Base-by-base conservation (phyloP, 2,329 filamentous ascomycete genomes). In the Aspergillus aculeatinus region DNA sequence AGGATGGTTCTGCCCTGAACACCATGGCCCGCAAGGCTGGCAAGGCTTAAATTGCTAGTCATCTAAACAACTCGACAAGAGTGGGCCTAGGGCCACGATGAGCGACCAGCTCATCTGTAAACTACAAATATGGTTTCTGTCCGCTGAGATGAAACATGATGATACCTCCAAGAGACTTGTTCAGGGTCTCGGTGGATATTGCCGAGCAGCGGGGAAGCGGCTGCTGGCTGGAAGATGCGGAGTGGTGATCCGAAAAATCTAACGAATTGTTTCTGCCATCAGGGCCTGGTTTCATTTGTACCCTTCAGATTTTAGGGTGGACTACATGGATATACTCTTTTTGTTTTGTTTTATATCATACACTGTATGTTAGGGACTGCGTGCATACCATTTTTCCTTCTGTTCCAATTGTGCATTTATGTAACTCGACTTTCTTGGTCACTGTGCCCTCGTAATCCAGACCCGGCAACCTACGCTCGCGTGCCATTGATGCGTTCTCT, bases 1-100 rank as follows among this genome's bases (percentile, higher is more conserved):
- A 92, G 86, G 96, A 98, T 79, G 95, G 95, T 68, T 93, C 89
- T 74, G 95, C 95, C 58, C 85, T 99, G 68, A 99, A 99, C 88
- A 97, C 93, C 71, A 99, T 99, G 94, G 93, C 94, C 69, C 96
- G 95, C 87, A 74, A 76, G 64, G 60, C 57, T 59, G 52, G 44
- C 58, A 71, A 70, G 57, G 39, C 39, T 19, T 76, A 76, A 72
- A 69, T 53, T 12, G 16, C n/a, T 39, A 11, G 33, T 55, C 55
- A 48, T 23, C 27, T 27, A 50, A 49, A 25, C 39, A 23, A 23
- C 12, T 47, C 29, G 55, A 51, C 54, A 16, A 35, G 12, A 42
- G 27, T 55, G 47, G 50, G 42, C 42, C 47, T 61, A 44, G 12
- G 42, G 51, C 21, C 39, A 51, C 21, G 23, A 57, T 58, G 53